phyloP scores from a whole-genome alignment of 148 eudicot species.

The Rhododendron mucronatum region DNA sequence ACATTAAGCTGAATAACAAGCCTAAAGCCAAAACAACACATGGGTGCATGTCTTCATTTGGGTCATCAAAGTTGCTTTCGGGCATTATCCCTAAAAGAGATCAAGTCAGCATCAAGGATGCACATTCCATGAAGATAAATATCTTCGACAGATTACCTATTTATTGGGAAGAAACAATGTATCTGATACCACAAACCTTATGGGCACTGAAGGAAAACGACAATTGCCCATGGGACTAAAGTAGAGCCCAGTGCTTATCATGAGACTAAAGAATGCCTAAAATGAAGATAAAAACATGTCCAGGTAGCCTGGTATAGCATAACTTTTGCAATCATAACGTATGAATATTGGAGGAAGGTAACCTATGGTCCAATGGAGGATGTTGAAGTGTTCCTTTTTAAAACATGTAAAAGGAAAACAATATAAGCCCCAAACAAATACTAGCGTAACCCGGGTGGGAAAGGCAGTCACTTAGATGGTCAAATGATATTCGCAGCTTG shows the following conservation, averaged over 20 bases:
- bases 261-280: not conserved
- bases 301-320: not conserved
- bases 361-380: not conserved
- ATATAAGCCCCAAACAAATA: not conserved
- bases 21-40: not conserved
- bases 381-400: not conserved
- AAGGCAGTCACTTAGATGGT: not conserved
- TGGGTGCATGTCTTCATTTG: not conserved
- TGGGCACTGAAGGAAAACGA: not conserved
- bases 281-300: not conserved
- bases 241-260: not conserved
- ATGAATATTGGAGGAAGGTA: not conserved
- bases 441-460: not conserved
- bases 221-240: not conserved
- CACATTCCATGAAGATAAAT: not conserved
- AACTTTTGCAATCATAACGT: not conserved
- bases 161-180: not conserved
- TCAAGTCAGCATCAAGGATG: not conserved
- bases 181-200: not conserved
- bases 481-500: not conserved
- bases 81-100: not conserved
- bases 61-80: not conserved
- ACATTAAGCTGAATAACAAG: not conserved
- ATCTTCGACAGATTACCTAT: not conserved
- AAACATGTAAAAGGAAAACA: not conserved